Evolutionary conservation across 1,284 basidiomycete genomes (phyloP).

Genomic region (Veloporphyrellus conicus): DNA sequence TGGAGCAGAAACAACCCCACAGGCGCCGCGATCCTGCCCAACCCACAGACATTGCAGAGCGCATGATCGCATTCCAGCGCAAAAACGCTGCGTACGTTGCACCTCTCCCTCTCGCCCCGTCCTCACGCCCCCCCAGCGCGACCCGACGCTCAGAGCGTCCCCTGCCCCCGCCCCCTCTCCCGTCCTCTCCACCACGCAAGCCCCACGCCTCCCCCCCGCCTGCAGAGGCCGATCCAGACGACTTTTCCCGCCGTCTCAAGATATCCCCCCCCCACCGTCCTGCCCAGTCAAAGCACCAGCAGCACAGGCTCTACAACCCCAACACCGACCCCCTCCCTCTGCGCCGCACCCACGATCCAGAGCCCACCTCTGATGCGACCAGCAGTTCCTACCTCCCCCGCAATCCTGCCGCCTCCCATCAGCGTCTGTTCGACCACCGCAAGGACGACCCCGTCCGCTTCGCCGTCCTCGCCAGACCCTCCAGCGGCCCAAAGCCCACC

Average conservation of each 20-base stretch:
- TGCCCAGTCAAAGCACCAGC: slow-evolving; percentile 34
- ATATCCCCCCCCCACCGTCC: slow-evolving; percentile 50
- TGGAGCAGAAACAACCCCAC: background rate
- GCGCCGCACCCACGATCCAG: slow-evolving; percentile 59
- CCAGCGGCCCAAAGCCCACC: slow-evolving; percentile 35
- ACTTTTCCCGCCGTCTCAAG: slow-evolving; percentile 65
- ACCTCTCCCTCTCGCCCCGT: background rate
- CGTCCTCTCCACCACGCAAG: slow-evolving; percentile 26
- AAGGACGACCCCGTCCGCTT: slow-evolving; percentile 84
- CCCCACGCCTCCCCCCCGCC: slow-evolving; percentile 30
- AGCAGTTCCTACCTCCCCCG: slow-evolving; percentile 51
- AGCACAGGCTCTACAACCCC: slow-evolving; percentile 64
- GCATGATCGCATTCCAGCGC: slow-evolving; percentile 60
- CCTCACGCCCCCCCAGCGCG: slow-evolving; percentile 35
- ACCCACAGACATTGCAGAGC: slow-evolving; percentile 64
- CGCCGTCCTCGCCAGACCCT: slow-evolving; percentile 55
- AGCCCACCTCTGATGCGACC: slow-evolving; percentile 53
- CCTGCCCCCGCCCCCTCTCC: slow-evolving; percentile 26
- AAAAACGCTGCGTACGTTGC: slow-evolving; percentile 55
- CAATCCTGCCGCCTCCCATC: slow-evolving; percentile 33
- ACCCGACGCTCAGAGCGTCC: slow-evolving; percentile 46
- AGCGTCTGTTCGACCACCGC: slow-evolving; percentile 77
- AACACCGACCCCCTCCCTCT: slow-evolving; percentile 62
- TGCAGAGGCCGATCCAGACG: slow-evolving; percentile 58
- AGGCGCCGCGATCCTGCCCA: slow-evolving; percentile 40